Conservation (phyloP, 441 rosid genomes). For the Populus trichocarpa region DNA sequence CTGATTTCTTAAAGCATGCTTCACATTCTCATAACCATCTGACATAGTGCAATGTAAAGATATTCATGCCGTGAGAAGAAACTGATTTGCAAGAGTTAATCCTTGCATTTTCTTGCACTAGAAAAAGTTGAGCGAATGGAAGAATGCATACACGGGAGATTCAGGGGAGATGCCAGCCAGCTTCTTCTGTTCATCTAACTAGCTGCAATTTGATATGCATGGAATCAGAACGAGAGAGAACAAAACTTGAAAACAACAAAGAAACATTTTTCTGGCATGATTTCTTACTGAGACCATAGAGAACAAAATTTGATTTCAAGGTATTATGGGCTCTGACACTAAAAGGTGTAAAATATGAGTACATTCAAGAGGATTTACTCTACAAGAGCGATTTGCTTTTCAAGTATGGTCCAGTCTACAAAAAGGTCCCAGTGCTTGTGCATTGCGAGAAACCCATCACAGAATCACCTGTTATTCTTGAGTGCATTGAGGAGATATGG, state of each 20-base stretch:
- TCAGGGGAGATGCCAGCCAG: conserved; percentile 66
- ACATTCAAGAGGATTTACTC: neutral
- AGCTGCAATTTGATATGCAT: conserved; percentile 36
- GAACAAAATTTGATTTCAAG: conserved; percentile 24
- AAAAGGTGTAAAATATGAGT: neutral
- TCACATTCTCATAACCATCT: neutral
- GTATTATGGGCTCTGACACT: neutral
- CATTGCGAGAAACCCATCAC: too few relatives aligned
- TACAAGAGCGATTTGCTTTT: neutral
- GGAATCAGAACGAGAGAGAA: conserved; percentile 6
- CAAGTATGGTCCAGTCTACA: neutral
- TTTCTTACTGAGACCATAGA: conserved; percentile 77
- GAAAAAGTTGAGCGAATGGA: neutral
- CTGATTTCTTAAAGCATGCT: neutral
- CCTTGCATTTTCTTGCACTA: neutral
- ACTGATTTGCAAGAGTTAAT: neutral
- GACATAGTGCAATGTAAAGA: neutral
- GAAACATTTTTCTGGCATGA: neutral
- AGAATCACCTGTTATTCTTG: too few relatives aligned
- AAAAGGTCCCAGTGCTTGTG: too few relatives aligned
- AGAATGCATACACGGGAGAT: conserved; percentile 75
- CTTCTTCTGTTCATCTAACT: conserved; percentile 87
- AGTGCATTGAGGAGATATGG: too few relatives aligned
- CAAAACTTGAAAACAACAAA: neutral
- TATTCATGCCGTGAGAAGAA: neutral